A percentile compares a stretch with the other conserved stretches of the same genome.
Evolutionary conservation across 2,329 filamentous ascomycete species (phyloP).

Genomic region (Trichoderma brevicompactum): DNA sequence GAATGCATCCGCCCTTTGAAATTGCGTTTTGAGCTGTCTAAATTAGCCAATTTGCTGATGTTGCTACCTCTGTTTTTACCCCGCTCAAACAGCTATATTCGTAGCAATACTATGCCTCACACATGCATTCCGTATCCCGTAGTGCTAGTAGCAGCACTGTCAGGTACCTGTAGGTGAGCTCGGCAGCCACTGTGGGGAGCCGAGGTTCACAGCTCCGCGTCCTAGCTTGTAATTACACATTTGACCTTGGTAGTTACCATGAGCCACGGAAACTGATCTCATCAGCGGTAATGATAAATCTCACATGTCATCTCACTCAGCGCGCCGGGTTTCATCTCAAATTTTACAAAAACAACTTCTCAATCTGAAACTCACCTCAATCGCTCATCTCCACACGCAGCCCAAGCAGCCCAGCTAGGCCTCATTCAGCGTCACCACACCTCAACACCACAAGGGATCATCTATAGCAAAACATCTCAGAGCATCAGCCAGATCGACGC

Average conservation of each 20-base stretch:
- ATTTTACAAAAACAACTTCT: background rate
- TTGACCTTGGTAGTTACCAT: no score
- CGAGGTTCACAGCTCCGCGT: background rate
- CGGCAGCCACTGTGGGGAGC: background rate
- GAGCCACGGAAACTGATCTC: background rate
- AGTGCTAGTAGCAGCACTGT: no score
- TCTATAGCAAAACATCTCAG: no score
- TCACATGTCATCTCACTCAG: background rate
- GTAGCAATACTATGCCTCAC: no score
- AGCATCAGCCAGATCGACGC: background rate
- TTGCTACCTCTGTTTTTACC: no score
- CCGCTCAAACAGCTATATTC: no score
- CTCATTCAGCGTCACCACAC: background rate
- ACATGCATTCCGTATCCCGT: no score
- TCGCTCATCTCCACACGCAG: background rate
- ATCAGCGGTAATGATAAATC: background rate
- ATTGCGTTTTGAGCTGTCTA: no score
- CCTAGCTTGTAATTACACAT: no score
- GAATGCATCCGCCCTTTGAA: no score
- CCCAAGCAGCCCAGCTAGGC: background rate
- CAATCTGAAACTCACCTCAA: background rate
- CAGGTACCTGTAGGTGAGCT: background rate
- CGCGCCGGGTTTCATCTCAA: background rate
- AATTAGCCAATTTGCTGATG: no score
- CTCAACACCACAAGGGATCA: background rate